Percentiles rank a stretch among this genome's conserved stretches.
These are phyloP conservation scores for Fusarium caatingaense DNA, from an alignment of 2,329 filamentous ascomycete genomes.

Conservation along the genomic window DNA sequence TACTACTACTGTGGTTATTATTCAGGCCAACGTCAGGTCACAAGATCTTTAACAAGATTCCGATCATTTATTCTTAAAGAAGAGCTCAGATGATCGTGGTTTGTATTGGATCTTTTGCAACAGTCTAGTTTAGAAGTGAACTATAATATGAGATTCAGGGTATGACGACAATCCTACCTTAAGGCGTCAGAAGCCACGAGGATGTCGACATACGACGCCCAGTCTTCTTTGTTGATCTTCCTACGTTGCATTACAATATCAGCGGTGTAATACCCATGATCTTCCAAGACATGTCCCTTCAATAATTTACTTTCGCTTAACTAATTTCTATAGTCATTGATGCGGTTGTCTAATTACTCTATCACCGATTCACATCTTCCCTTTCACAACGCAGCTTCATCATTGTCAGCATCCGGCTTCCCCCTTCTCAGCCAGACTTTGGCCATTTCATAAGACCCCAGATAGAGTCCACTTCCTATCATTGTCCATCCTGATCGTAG, in stretches of 20 bases:
- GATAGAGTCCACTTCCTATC: slow-evolving; percentile 83
- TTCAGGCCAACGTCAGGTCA: slow-evolving; percentile 12
- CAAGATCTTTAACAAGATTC: background rate
- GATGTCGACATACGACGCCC: slow-evolving; percentile 44
- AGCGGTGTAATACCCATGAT: background rate
- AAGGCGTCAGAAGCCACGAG: slow-evolving; percentile 44
- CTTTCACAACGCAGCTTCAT: slow-evolving; percentile 47
- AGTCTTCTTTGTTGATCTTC: slow-evolving; percentile 22
- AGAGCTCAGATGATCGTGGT: background rate
- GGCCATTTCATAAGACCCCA: slow-evolving; percentile 86
- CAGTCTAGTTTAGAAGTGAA: background rate
- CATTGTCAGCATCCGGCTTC: slow-evolving; percentile 54
- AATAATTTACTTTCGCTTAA: background rate
- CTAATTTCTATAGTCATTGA: background rate
- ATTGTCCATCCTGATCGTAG: slow-evolving; percentile 85
- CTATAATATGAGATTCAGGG: background rate
- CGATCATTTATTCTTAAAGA: background rate
- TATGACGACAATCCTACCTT: slow-evolving; percentile 11
- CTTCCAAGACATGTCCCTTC: background rate
- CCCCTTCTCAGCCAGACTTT: slow-evolving; percentile 69
- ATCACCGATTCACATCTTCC: background rate
- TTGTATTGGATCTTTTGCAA: background rate
- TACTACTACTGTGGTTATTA: background rate
- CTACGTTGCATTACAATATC: background rate
- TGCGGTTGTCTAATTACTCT: slow-evolving; percentile 6